Conservation (phyloP, 2,329 filamentous ascomycete genomes). For the Colletotrichum plurivorum region DNA sequence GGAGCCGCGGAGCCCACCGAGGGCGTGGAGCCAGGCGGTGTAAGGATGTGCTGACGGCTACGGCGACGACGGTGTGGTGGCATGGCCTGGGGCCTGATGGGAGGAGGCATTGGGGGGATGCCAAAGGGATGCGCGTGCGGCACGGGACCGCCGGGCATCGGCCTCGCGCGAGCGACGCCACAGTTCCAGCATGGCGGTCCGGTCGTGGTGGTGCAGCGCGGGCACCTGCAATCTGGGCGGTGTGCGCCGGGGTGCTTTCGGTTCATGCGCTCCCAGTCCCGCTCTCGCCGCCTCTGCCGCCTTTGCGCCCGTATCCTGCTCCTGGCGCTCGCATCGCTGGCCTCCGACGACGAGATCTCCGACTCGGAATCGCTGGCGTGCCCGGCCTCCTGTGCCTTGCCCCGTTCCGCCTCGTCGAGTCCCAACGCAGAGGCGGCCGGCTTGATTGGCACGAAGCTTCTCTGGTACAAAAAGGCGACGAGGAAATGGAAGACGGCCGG, state of each 20-base stretch:
- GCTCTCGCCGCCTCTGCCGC: constrained; percentile 52
- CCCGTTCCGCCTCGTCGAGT: constrained; percentile 57
- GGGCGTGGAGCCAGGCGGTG: constrained; percentile 36
- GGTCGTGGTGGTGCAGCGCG: constrained; percentile 52
- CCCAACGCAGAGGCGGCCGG: constrained; percentile 57
- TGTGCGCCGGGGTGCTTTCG: constrained; percentile 62
- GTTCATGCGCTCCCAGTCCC: constrained; percentile 53
- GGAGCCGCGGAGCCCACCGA: constrained; percentile 34
- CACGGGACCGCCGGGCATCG: constrained; percentile 44
- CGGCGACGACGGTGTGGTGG: constrained; percentile 37
- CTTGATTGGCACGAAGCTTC: constrained; percentile 60
- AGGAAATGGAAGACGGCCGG: constrained; percentile 66
- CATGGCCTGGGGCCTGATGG: constrained; percentile 31
- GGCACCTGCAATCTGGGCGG: constrained; percentile 60
- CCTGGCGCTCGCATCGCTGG: constrained; percentile 53
- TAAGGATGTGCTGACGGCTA: constrained; percentile 32
- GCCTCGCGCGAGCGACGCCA: constrained; percentile 50
- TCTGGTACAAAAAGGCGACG: constrained; percentile 65
- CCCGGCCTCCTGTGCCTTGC: constrained; percentile 54
- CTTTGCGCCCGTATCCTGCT: constrained; percentile 51
- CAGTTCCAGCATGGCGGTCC: constrained; percentile 60
- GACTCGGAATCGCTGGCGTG: constrained; percentile 52
- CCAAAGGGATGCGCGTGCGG: constrained; percentile 24
- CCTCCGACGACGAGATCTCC: constrained; percentile 49
- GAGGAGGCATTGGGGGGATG: constrained; percentile 31